Evolutionary conservation across 768 basidiomycete genomes (phyloP).

Genomic region (Ramaria sp.): DNA sequence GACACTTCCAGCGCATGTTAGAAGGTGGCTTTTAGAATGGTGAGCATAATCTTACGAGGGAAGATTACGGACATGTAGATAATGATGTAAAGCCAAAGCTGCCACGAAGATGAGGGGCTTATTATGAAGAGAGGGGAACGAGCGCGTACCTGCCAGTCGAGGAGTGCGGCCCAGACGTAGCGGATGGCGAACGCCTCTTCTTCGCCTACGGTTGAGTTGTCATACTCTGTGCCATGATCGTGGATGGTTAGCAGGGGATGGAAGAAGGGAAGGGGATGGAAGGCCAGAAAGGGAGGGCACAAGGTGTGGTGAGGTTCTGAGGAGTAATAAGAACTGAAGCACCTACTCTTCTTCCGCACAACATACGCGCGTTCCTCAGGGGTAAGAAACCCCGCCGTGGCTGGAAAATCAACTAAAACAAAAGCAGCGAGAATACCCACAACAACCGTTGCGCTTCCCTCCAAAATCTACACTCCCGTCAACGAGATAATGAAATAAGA

Average conservation of each 20-base stretch:
- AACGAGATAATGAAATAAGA: too few relatives aligned
- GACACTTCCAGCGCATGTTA: constrained; percentile 32
- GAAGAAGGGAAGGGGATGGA: too few relatives aligned
- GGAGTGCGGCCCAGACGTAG: constrained; percentile 42
- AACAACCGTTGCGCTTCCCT: constrained; percentile 50
- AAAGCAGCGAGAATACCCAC: constrained; percentile 45
- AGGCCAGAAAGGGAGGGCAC: background rate
- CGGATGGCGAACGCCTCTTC: constrained; percentile 48
- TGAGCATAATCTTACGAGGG: constrained; percentile 35
- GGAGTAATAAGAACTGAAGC: background rate
- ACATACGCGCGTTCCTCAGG: constrained; percentile 48
- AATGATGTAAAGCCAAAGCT: constrained; percentile 47
- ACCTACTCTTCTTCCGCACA: constrained; percentile 44
- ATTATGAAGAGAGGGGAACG: background rate
- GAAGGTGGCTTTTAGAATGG: background rate
- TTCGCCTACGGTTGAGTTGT: constrained; percentile 46
- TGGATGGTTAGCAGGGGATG: too few relatives aligned
- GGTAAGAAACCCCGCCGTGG: constrained; percentile 48
- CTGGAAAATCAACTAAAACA: constrained; percentile 53
- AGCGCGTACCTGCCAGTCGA: constrained; percentile 52
- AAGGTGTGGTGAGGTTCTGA: background rate
- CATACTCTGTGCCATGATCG: constrained; percentile 30
- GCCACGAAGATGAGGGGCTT: background rate
- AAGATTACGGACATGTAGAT: constrained; percentile 48
- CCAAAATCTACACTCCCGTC: constrained; percentile 35